A percentile compares a stretch with the other conserved stretches of the same genome.
Evolutionary conservation across 2,329 filamentous ascomycete genomes (phyloP).

Genomic region (Aspergillus novoparasiticus): DNA sequence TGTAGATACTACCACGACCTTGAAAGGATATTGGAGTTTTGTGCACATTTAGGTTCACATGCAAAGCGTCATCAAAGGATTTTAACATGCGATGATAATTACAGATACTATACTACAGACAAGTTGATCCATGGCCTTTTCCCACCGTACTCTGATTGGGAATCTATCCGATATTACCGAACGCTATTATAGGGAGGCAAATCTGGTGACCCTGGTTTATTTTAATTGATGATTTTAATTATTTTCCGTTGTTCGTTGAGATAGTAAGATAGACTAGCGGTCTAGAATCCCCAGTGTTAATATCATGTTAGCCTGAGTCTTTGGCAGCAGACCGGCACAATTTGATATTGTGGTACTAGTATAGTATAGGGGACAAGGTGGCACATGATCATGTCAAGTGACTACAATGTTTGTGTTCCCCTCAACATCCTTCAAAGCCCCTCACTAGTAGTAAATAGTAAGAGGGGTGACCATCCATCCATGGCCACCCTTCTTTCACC

Average conservation of each 20-base stretch:
- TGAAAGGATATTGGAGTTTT: neutral
- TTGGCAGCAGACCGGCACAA: neutral
- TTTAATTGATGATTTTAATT: neutral
- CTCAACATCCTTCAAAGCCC: neutral
- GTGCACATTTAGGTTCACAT: neutral
- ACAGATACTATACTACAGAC: neutral
- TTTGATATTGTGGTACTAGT: neutral
- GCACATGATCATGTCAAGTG: conserved; percentile 5
- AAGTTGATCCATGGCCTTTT: neutral
- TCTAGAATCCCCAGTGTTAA: neutral
- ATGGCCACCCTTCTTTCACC: neutral
- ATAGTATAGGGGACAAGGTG: neutral
- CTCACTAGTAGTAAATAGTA: neutral
- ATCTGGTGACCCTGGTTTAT: neutral
- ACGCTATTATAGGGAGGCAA: neutral
- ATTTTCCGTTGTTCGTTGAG: neutral
- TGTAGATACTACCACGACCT: neutral
- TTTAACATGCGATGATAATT: neutral
- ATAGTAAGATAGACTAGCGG: neutral
- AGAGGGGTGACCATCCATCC: neutral
- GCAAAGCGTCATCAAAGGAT: neutral
- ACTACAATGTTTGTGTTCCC: neutral
- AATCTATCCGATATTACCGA: neutral
- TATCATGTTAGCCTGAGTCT: neutral
- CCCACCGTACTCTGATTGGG: neutral